Conservation (phyloP, 495 filamentous ascomycete genomes). For the Xylaria longipes region DNA sequence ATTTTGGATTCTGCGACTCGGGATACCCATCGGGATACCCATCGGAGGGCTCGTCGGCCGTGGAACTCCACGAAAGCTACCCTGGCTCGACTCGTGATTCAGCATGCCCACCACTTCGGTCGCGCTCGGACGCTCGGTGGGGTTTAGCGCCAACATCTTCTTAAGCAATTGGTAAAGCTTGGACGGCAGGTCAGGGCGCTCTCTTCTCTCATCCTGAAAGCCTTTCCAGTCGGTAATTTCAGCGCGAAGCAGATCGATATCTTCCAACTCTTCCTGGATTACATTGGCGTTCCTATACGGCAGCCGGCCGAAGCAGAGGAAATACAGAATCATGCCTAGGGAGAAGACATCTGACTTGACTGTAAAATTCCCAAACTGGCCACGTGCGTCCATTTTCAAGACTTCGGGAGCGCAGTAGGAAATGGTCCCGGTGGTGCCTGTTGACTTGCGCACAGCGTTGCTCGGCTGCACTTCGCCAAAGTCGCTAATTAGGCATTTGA, state of each 20-base stretch:
- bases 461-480: conserved; percentile 94
- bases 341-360: conserved; percentile 97
- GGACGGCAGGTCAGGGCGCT: conserved; percentile 82
- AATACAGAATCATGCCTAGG: conserved; percentile 96
- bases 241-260: conserved; percentile 83
- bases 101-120: conserved; percentile 86
- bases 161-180: conserved; percentile 85
- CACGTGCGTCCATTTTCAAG: conserved; percentile 70
- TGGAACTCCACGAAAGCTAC: conserved; percentile 40
- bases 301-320: conserved; percentile 90
- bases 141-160: conserved; percentile 78
- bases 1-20: conserved; percentile 59
- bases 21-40: conserved; percentile 45
- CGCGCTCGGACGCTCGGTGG: conserved; percentile 78
- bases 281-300: conserved; percentile 85
- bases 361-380: conserved; percentile 87
- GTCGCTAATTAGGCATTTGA: conserved; percentile 89
- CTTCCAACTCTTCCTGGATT: conserved; percentile 89
- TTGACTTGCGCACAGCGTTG: conserved; percentile 79
- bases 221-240: conserved; percentile 90
- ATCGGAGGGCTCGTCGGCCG: conserved; percentile 40
- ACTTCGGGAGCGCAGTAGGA: conserved; percentile 98
- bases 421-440: conserved; percentile 93
- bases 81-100: conserved; percentile 64
- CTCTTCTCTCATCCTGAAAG: conserved; percentile 74